A percentile compares a stretch with the other conserved stretches of the same genome.
Conservation (phyloP, 805 yeast species). For the Tetrapisispora taiwanensis region DNA sequence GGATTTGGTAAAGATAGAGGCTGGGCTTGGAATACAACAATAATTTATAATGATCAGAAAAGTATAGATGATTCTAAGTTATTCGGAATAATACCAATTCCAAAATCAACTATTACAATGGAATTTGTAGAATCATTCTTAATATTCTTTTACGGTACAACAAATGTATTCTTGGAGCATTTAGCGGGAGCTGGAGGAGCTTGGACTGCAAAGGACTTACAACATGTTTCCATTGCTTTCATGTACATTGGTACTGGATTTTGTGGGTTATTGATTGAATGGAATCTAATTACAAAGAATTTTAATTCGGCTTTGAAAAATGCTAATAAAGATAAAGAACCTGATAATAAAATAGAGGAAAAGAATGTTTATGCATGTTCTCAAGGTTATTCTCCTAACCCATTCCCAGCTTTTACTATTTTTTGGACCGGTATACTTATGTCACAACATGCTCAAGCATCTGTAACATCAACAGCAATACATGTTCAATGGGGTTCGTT, state of each 20-base stretch:
- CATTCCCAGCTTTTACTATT: constrained; percentile 86
- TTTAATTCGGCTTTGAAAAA: constrained; percentile 26
- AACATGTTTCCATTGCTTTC: constrained; percentile 84
- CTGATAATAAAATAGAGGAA: constrained; percentile 6
- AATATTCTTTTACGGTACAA: constrained; percentile 78
- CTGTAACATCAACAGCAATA: constrained; percentile 61
- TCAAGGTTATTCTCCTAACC: constrained; percentile 84
- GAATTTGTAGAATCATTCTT: constrained; percentile 74
- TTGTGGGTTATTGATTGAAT: constrained; percentile 78
- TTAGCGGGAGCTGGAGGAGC: constrained; percentile 65
- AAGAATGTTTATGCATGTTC: constrained; percentile 31
- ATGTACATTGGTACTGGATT: constrained; percentile 87
- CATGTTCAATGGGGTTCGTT: constrained; percentile 92
- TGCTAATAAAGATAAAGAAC: constrained; percentile 8
- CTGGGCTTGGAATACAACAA: constrained; percentile 79
- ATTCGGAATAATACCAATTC: constrained; percentile 21
- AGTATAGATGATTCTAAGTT: constrained; percentile 4
- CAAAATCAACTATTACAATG: constrained; percentile 54
- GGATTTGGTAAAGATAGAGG: constrained; percentile 72
- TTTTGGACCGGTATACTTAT: constrained; percentile 94
- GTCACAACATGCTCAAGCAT: constrained; percentile 90
- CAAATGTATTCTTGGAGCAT: constrained; percentile 87
- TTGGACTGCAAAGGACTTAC: constrained; percentile 86
- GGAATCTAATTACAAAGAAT: constrained; percentile 55
- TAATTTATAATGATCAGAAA: constrained; percentile 16